These are phyloP conservation scores for Emmonsiellopsis sp. DNA, from an alignment of 2,329 filamentous ascomycete genomes.

Conservation along the genomic window DNA sequence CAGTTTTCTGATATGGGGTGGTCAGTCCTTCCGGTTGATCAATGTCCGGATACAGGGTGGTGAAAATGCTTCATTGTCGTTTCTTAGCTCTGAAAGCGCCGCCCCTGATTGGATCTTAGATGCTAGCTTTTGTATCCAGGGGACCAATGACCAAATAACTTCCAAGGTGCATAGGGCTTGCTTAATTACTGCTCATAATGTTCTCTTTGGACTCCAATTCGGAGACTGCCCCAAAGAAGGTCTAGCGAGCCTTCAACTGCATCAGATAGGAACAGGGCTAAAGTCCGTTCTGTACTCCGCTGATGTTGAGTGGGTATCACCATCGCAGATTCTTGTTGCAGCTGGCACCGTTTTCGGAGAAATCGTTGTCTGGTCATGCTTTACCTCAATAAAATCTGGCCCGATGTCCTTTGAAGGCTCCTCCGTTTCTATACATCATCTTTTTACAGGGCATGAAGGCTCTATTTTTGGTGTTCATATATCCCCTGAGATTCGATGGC, in stretches of 20 bases:
- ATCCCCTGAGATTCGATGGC: conserved; percentile 45
- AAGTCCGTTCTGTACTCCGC: conserved; percentile 85
- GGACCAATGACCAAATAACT: conserved; percentile 13
- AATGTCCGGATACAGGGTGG: conserved; percentile 13
- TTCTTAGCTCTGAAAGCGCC: conserved; percentile 33
- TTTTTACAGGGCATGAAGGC: conserved; percentile 69
- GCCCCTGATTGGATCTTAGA: conserved; percentile 73
- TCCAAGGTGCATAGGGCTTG: conserved; percentile 39
- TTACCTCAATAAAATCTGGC: conserved; percentile 18
- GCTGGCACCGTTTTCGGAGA: conserved; percentile 93
- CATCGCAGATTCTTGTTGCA: conserved; percentile 60
- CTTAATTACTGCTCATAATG: conserved; percentile 81
- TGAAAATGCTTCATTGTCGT: conserved; percentile 15
- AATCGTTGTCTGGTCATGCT: conserved; percentile 78
- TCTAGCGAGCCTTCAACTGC: conserved; percentile 19
- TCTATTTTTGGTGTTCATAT: conserved; percentile 88
- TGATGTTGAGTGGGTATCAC: conserved; percentile 55
- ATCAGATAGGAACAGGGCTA: conserved; percentile 44
- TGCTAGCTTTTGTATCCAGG: conserved; percentile 43
- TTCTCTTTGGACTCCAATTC: conserved; percentile 49
- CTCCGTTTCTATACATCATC: conserved; percentile 41
- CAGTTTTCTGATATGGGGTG: conserved; percentile 59
- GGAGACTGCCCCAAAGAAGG: conserved; percentile 12
- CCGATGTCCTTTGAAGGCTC: conserved; percentile 12
- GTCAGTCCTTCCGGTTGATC: conserved; percentile 44